Conservation (phyloP, 2,329 filamentous ascomycete species). For the Talaromyces sp. region DNA sequence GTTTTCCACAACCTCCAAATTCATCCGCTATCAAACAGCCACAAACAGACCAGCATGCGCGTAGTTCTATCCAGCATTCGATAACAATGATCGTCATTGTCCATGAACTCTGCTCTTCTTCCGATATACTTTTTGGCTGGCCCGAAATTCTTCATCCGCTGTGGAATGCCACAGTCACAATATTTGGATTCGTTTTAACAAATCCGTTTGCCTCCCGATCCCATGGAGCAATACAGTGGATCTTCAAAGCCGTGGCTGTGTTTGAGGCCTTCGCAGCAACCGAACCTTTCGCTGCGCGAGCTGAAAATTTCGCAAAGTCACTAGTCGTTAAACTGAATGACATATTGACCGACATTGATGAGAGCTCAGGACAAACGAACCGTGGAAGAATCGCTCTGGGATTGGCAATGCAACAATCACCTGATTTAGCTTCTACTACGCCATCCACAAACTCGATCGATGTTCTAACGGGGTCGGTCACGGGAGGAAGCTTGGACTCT, state of each 20-base stretch:
- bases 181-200: not conserved
- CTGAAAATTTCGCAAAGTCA: not conserved
- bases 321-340: not conserved
- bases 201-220: not conserved
- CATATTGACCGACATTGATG: not conserved
- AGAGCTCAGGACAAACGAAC: not conserved
- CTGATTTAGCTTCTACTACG: not conserved
- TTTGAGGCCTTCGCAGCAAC: not conserved
- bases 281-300: not conserved
- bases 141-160: not conserved
- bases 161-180: not conserved
- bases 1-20: not conserved
- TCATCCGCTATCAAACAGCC: not conserved
- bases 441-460: not conserved
- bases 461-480: not conserved
- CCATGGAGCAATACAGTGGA: not conserved
- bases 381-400: not conserved
- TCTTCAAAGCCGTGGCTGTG: not conserved
- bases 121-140: not conserved
- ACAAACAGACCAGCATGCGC: not conserved
- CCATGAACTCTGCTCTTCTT: not conserved
- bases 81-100: not conserved
- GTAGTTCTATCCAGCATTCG: not conserved
- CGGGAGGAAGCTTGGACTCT: not conserved
- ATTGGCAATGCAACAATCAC: not conserved